Percentiles rank a stretch among this genome's conserved stretches.
Evolutionary conservation across 2,329 filamentous ascomycete species (phyloP).

Genomic region (Eutypa lata): DNA sequence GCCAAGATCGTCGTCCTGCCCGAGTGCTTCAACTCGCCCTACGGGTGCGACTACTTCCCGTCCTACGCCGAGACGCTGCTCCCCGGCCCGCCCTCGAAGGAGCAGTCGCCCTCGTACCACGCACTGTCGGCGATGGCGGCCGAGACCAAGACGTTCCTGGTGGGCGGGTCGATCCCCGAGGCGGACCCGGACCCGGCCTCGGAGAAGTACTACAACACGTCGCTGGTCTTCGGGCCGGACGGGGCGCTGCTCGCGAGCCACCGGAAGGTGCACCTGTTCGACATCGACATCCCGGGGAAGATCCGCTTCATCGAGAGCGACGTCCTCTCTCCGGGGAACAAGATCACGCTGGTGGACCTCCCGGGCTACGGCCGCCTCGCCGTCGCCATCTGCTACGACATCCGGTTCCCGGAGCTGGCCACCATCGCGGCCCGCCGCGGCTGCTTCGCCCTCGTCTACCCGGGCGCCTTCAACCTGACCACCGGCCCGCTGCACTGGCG

Average conservation of each 20-base stretch:
- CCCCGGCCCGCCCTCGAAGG: slow-evolving; percentile 67
- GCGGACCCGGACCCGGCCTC: slow-evolving; percentile 51
- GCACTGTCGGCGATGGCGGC: slow-evolving; percentile 76
- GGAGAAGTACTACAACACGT: slow-evolving; percentile 84
- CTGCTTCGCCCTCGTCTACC: slow-evolving; percentile 87
- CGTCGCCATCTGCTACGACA: slow-evolving; percentile 94
- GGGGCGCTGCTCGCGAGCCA: slow-evolving; percentile 83
- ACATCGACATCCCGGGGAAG: slow-evolving; percentile 95
- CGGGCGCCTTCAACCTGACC: slow-evolving; percentile 94
- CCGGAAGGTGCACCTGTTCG: slow-evolving; percentile 93
- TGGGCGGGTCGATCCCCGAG: slow-evolving; percentile 93
- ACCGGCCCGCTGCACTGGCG: slow-evolving; percentile 93
- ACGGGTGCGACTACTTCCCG: slow-evolving; percentile 87
- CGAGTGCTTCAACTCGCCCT: slow-evolving; percentile 98
- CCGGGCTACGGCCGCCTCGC: slow-evolving; percentile 86
- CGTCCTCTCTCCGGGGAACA: slow-evolving; percentile 80
- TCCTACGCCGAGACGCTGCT: slow-evolving; percentile 85
- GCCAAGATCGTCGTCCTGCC: slow-evolving; percentile 88
- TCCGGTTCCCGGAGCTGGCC: slow-evolving; percentile 92
- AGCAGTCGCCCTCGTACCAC: slow-evolving; percentile 79
- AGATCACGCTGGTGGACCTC: slow-evolving; percentile 80
- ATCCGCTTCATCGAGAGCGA: slow-evolving; percentile 90
- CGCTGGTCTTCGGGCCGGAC: slow-evolving; percentile 73
- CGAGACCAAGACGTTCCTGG: slow-evolving; percentile 74
- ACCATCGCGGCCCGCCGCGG: slow-evolving; percentile 82